Conservation (phyloP, 306 rosid genomes). For the Astragalus membranaceus region DNA sequence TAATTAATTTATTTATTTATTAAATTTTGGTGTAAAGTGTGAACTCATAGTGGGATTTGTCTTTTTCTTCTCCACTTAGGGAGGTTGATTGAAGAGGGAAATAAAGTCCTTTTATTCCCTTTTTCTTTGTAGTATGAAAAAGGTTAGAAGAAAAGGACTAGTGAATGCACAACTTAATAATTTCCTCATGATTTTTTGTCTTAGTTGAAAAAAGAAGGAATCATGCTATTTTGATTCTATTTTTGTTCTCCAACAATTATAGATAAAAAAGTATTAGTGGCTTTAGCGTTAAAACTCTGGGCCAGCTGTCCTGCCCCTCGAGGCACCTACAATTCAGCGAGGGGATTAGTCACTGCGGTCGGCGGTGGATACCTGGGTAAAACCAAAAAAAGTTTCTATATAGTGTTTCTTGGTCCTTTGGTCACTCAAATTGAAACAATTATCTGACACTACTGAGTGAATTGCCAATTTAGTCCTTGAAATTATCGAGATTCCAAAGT, state of each 20-base stretch:
- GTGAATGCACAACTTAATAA: conserved; percentile 19
- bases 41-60: conserved; percentile 34
- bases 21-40: conserved; percentile 22
- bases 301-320: too few relatives aligned
- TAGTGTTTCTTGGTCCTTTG: conserved; percentile 16
- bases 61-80: conserved; percentile 43
- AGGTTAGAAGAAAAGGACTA: conserved; percentile 18
- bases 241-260: conserved; percentile 20
- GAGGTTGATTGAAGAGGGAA: conserved; percentile 37
- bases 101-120: conserved; percentile 20
- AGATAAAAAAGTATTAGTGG: conserved; percentile 9
- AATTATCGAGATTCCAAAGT: too few relatives aligned
- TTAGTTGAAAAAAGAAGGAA: conserved; percentile 11
- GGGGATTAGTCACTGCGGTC: too few relatives aligned
- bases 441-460: not conserved
- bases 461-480: too few relatives aligned
- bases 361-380: too few relatives aligned
- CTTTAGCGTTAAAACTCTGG: too few relatives aligned
- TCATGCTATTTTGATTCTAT: not conserved
- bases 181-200: conserved; percentile 13
- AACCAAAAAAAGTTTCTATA: not conserved
- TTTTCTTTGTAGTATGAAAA: conserved; percentile 27
- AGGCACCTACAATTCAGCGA: too few relatives aligned
- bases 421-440: conserved; percentile 14
- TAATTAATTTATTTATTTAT: not conserved